Conservation (phyloP, 2,329 filamentous ascomycete genomes). For the Xylaria sp. region DNA sequence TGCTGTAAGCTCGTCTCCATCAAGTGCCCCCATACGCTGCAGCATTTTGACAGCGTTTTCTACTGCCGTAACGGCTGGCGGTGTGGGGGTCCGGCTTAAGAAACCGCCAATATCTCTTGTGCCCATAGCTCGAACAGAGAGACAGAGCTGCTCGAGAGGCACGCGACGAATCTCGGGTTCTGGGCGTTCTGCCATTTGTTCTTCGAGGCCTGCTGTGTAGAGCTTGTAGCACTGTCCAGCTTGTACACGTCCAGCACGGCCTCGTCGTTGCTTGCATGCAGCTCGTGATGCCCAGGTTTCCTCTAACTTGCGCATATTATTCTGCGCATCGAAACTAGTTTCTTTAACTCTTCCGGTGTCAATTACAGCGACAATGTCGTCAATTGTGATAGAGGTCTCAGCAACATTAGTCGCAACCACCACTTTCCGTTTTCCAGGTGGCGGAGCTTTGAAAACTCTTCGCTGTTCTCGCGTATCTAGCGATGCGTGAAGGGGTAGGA, state of each 20-base stretch:
- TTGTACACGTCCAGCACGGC: conserved; percentile 91
- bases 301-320: conserved; percentile 92
- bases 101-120: conserved; percentile 84
- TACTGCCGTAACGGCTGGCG: conserved; percentile 85
- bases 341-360: conserved; percentile 97
- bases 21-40: conserved; percentile 86
- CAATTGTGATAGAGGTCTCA: conserved; percentile 98
- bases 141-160: conserved; percentile 90
- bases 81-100: conserved; percentile 86
- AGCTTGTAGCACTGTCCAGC: conserved; percentile 95
- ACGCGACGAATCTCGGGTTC: conserved; percentile 95
- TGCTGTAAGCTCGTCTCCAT: conserved; percentile 86
- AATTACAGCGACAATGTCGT: conserved; percentile 95
- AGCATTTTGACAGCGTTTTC: conserved; percentile 85
- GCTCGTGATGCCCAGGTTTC: conserved; percentile 96
- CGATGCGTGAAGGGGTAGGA: conserved; percentile 90
- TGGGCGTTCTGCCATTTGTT: conserved; percentile 86
- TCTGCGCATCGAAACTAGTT: conserved; percentile 90
- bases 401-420: conserved; percentile 97
- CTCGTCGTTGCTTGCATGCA: conserved; percentile 92
- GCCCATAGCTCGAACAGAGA: conserved; percentile 96
- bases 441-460: conserved; percentile 81
- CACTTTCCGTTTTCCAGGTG: conserved; percentile 85
- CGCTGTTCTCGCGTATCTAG: conserved; percentile 89
- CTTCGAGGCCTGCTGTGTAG: conserved; percentile 87